These are phyloP conservation scores for Ophiostoma tasmaniense DNA, from an alignment of 2,329 filamentous ascomycete genomes.

Conservation along the genomic window DNA sequence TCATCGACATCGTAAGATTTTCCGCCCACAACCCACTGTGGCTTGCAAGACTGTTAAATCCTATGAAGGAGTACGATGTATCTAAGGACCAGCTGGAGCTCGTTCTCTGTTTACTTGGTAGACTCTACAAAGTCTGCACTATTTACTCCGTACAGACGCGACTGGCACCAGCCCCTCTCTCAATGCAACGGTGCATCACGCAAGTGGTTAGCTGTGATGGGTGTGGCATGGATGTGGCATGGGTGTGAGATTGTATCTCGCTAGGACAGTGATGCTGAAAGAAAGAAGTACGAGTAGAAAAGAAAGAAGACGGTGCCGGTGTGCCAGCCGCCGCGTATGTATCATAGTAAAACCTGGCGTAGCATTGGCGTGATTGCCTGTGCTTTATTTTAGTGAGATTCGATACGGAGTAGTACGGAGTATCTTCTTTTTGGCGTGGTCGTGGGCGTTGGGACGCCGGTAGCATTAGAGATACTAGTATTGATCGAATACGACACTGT, in stretches of 20 bases:
- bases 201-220: neutral
- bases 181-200: constrained; percentile 5
- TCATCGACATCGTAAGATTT: neutral
- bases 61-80: neutral
- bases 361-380: neutral
- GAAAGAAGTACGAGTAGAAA: neutral
- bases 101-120: too few species aligned
- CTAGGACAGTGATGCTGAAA: neutral
- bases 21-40: neutral
- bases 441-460: neutral
- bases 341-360: neutral
- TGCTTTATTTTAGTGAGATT: neutral
- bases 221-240: neutral
- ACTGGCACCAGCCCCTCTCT: neutral
- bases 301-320: neutral
- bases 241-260: neutral
- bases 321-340: neutral
- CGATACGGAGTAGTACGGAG: neutral
- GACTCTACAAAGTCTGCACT: neutral
- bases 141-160: neutral
- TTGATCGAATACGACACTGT: neutral
- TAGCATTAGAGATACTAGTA: neutral
- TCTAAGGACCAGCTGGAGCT: neutral
- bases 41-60: neutral
- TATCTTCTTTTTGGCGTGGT: neutral